phyloP scores from a whole-genome alignment of 345 rosid genomes.

The Barbarea vulgaris region DNA sequence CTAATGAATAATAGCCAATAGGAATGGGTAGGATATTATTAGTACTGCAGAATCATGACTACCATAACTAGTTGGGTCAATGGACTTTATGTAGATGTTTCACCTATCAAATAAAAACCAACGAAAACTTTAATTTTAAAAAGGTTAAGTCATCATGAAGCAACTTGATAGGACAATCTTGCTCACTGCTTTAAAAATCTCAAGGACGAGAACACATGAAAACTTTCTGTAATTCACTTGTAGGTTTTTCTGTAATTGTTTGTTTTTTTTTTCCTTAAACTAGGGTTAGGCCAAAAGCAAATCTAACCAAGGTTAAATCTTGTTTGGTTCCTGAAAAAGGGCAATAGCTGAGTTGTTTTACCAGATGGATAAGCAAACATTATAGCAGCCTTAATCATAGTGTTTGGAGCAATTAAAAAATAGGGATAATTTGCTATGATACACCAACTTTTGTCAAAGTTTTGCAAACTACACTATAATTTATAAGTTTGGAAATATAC shows the following conservation, averaged over 20 bases:
- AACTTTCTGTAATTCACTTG: not conserved
- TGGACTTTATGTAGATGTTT: constrained; percentile 20
- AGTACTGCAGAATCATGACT: constrained; percentile 18
- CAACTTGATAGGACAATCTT: constrained; percentile 25
- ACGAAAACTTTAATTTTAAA: not conserved
- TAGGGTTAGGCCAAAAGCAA: constrained; percentile 24
- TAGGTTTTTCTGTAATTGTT: not conserved
- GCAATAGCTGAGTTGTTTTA: constrained; percentile 11
- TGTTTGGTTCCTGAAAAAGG: not conserved
- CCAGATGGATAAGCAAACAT: constrained; percentile 27
- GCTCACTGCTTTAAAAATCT: constrained; percentile 19
- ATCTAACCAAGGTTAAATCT: constrained; percentile 18
- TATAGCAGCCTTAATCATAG: constrained; percentile 20
- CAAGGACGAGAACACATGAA: constrained; percentile 12
- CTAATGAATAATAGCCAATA: not conserved
- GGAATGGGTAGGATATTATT: not conserved
- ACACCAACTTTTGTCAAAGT: too few species aligned
- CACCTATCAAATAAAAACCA: not conserved
- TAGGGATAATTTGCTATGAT: too few species aligned
- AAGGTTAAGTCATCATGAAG: constrained; percentile 10
- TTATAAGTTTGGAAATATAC: too few species aligned
- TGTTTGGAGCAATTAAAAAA: constrained; percentile 12
- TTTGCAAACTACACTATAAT: too few species aligned
- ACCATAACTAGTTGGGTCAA: constrained; percentile 28
- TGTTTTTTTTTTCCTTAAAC: not conserved